A percentile compares a stretch with the other conserved stretches of the same genome.
Evolutionary conservation across 495 filamentous ascomycete genomes (phyloP).

Genomic region (Aspergillus haitiensis): DNA sequence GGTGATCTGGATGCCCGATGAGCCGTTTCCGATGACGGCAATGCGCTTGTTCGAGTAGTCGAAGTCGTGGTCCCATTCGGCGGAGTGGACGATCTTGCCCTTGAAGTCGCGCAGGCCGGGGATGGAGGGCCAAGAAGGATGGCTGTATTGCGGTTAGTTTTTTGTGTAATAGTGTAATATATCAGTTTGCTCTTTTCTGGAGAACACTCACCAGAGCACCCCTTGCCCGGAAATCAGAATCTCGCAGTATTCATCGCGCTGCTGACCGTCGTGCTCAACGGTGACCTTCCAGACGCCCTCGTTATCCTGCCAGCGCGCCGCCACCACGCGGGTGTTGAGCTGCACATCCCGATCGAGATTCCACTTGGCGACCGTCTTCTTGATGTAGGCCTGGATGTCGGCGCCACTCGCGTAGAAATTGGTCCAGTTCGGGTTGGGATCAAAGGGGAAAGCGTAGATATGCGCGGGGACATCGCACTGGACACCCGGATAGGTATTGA

Average conservation of each 20-base stretch:
- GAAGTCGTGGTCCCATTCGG: constrained; percentile 45
- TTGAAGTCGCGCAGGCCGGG: constrained; percentile 48
- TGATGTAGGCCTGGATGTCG: constrained; percentile 62
- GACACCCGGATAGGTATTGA: constrained; percentile 56
- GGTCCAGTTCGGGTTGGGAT: constrained; percentile 61
- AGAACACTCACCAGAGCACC: constrained; percentile 25
- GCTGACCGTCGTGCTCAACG: constrained; percentile 24
- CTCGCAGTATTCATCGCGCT: constrained; percentile 45
- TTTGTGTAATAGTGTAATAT: too few relatives aligned
- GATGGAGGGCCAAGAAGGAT: constrained; percentile 50
- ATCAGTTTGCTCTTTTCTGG: not conserved
- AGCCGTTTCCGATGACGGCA: constrained; percentile 52
- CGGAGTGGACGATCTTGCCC: constrained; percentile 52
- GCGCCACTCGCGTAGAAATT: constrained; percentile 54
- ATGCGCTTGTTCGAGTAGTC: constrained; percentile 50
- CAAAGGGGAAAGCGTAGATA: constrained; percentile 53
- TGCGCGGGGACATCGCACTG: constrained; percentile 59
- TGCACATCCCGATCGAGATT: constrained; percentile 50
- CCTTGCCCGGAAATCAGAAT: constrained; percentile 40
- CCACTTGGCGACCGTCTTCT: constrained; percentile 52
- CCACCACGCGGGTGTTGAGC: constrained; percentile 44
- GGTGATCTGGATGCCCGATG: constrained; percentile 54
- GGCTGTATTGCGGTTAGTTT: constrained; percentile 16
- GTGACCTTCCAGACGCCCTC: constrained; percentile 34
- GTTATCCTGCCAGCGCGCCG: constrained; percentile 49